Evolutionary conservation across 2,329 filamentous ascomycete species (phyloP).

Genomic region (Penicillium sp.): DNA sequence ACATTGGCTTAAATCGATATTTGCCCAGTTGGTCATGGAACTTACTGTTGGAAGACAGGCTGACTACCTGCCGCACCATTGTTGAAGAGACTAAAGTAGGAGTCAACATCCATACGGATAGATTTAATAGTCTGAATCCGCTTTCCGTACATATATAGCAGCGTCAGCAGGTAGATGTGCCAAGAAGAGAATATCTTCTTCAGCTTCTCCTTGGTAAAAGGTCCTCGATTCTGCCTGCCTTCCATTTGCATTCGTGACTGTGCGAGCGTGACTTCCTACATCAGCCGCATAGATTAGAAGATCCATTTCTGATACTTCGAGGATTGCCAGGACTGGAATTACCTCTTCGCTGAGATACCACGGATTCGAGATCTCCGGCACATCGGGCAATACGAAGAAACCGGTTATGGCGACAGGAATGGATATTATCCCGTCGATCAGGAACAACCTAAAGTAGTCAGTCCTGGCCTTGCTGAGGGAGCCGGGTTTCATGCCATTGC

Average conservation of each 20-base stretch:
- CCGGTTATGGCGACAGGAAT: constrained; percentile 53
- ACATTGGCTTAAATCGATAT: too few relatives aligned
- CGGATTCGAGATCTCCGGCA: constrained; percentile 51
- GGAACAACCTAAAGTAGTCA: constrained; percentile 54
- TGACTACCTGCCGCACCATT: constrained; percentile 54
- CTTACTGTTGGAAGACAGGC: constrained; percentile 55
- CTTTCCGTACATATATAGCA: constrained; percentile 54
- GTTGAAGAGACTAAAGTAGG: constrained; percentile 56
- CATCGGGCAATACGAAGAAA: constrained; percentile 50
- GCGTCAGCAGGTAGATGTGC: constrained; percentile 60
- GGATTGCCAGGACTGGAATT: too few relatives aligned
- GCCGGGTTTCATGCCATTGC: too few relatives aligned
- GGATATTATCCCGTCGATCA: constrained; percentile 55
- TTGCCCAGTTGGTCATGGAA: too few relatives aligned
- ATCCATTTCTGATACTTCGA: too few relatives aligned
- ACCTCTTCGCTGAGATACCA: constrained; percentile 48
- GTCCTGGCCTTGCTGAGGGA: too few relatives aligned
- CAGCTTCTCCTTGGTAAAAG: constrained; percentile 53
- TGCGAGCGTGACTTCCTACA: constrained; percentile 47
- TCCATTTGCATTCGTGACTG: constrained; percentile 52
- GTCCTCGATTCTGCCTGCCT: constrained; percentile 45
- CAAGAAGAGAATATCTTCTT: constrained; percentile 61
- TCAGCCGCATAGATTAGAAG: too few relatives aligned
- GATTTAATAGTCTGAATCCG: too few relatives aligned
- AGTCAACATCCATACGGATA: too few relatives aligned